phyloP scores from a whole-genome alignment of 371 early-diverging fungal genomes.

The Conidiobolus incongruus region DNA sequence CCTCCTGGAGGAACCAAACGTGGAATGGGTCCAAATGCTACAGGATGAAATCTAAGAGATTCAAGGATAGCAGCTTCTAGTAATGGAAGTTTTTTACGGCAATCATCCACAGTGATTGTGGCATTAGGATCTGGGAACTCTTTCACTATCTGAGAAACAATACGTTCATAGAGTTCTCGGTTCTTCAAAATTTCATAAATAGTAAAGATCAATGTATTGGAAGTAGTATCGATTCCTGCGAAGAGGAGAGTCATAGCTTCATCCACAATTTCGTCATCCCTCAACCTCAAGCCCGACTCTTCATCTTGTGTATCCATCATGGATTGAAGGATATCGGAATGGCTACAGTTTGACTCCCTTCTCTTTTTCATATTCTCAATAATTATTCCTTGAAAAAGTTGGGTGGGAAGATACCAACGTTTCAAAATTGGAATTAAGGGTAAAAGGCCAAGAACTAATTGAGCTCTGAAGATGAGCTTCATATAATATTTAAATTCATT shows the following conservation, averaged over 20 bases:
- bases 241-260: slow-evolving; percentile 7
- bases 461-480: too few relatives aligned
- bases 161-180: slow-evolving; percentile 3
- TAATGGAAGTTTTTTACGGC: slow-evolving; percentile 9
- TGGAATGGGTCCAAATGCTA: slow-evolving; percentile 6
- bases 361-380: neutral
- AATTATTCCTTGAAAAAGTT: too few relatives aligned
- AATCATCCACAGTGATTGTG: slow-evolving; percentile 5
- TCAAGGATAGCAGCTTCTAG: slow-evolving; percentile 12
- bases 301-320: slow-evolving; percentile 7
- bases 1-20: slow-evolving; percentile 4
- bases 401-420: too few relatives aligned
- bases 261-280: slow-evolving; percentile 5
- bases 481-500: too few relatives aligned
- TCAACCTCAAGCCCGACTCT: slow-evolving; percentile 2
- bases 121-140: neutral
- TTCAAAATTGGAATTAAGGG: too few relatives aligned
- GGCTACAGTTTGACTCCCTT: neutral
- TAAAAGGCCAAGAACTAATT: too few relatives aligned
- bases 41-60: slow-evolving; percentile 9
- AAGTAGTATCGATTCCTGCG: too few relatives aligned
- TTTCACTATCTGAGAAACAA: slow-evolving; percentile 5
- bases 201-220: slow-evolving; percentile 7
- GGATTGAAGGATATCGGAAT: slow-evolving; percentile 8
- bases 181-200: slow-evolving; percentile 5